Conservation (phyloP, 441 rosid species). For the Corymbia citriodora region DNA sequence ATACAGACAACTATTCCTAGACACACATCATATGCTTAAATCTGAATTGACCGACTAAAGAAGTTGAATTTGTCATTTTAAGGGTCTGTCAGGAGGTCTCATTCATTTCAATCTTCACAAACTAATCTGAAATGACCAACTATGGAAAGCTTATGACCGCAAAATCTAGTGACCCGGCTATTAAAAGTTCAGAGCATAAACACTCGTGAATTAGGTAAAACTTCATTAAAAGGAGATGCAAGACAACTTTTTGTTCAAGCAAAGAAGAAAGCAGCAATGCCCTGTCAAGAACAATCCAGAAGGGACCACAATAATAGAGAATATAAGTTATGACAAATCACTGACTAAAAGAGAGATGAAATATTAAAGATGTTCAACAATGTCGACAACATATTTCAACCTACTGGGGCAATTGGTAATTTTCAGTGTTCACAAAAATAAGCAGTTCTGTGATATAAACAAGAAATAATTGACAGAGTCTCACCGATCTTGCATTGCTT, state of each 20-base stretch:
- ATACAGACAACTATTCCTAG: background rate
- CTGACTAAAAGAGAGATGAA: background rate
- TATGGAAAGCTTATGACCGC: background rate
- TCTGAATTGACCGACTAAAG: background rate
- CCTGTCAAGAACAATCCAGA: background rate
- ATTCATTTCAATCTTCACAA: background rate
- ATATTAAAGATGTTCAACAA: background rate
- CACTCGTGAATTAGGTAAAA: background rate
- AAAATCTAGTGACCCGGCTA: background rate
- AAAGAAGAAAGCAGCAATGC: background rate
- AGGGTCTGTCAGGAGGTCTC: background rate
- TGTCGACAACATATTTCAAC: background rate
- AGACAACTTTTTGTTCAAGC: background rate
- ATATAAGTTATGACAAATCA: background rate
- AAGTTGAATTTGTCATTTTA: background rate
- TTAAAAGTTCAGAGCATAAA: background rate
- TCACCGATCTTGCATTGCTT: conserved; percentile 99
- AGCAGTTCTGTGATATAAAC: background rate
- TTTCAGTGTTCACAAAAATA: background rate
- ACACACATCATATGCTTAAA: background rate
- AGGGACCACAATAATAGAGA: background rate
- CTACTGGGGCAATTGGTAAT: background rate
- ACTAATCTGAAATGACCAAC: background rate
- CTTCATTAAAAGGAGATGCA: background rate
- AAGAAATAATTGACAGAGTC: conserved; percentile 11